A percentile compares a stretch with the other conserved stretches of the same genome.
These are phyloP conservation scores for Hyphodiscus hymeniophilus DNA, from an alignment of 495 filamentous ascomycete genomes.

Conservation along the genomic window DNA sequence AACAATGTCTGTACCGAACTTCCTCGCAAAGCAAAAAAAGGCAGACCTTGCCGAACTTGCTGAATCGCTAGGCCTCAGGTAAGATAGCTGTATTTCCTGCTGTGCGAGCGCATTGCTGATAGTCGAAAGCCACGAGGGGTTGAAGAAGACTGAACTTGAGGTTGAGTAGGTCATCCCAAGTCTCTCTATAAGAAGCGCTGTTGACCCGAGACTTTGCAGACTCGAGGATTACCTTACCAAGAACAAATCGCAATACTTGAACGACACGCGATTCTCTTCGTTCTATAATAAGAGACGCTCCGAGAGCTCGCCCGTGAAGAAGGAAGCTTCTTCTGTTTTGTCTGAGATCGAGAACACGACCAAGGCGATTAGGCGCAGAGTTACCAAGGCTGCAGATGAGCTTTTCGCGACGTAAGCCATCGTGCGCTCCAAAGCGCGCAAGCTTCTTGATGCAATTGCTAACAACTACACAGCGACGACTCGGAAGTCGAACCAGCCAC, in stretches of 20 bases:
- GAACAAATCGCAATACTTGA: constrained; percentile 51
- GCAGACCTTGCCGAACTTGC: constrained; percentile 69
- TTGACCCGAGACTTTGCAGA: too few species aligned
- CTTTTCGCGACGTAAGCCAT: constrained; percentile 18
- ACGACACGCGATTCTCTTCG: constrained; percentile 54
- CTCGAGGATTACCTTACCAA: constrained; percentile 69
- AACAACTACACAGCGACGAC: constrained; percentile 25
- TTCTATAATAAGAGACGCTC: constrained; percentile 65
- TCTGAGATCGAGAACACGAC: constrained; percentile 31
- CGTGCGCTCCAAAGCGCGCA: constrained; percentile 6
- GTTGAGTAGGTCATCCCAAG: too few species aligned
- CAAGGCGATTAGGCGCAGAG: constrained; percentile 31
- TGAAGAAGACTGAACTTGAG: constrained; percentile 80
- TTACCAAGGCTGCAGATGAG: constrained; percentile 42
- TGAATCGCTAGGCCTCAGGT: constrained; percentile 59
- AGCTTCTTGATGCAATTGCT: constrained; percentile 3
- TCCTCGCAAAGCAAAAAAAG: constrained; percentile 80
- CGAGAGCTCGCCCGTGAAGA: constrained; percentile 67
- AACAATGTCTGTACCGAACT: constrained; percentile 54
- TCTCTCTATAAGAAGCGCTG: too few species aligned
- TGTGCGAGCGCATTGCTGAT: constrained; percentile 8
- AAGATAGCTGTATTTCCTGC: constrained; percentile 23
- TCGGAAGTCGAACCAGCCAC: constrained; percentile 27
- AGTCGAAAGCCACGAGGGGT: constrained; percentile 51
- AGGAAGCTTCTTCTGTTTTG: constrained; percentile 37